Percentiles rank a stretch among this genome's conserved stretches.
Evolutionary conservation across 805 yeast genomes (phyloP).

Genomic region (Naumovozyma castellii): DNA sequence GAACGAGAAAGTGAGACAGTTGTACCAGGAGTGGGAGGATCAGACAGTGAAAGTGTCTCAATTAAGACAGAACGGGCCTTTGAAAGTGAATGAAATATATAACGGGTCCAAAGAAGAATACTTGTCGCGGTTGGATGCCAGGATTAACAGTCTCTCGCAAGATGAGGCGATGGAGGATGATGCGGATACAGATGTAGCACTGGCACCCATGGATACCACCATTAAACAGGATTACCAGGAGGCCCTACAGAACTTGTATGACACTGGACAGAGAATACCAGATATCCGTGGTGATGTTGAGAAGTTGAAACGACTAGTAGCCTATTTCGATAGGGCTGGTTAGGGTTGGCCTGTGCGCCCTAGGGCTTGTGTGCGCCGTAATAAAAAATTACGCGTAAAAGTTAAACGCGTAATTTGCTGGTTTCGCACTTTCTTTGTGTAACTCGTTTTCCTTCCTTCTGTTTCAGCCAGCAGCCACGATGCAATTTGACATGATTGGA

Average conservation of each 20-base stretch:
- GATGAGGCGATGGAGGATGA: not conserved
- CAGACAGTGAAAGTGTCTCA: conserved; percentile 49
- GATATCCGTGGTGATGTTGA: conserved; percentile 19
- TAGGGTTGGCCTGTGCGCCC: too few species aligned
- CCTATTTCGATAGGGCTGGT: conserved; percentile 7
- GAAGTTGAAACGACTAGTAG: conserved; percentile 24
- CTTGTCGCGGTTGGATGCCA: conserved; percentile 20
- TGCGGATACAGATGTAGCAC: not conserved
- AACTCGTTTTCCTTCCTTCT: not conserved
- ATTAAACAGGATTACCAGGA: conserved; percentile 5
- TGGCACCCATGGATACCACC: not conserved
- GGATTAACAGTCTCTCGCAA: conserved; percentile 6
- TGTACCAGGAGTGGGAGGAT: conserved; percentile 52
- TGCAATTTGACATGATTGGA: not conserved
- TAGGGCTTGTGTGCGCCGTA: too few species aligned
- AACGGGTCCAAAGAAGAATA: conserved; percentile 20
- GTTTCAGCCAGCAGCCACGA: not conserved
- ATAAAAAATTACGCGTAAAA: too few species aligned
- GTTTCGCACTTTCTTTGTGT: not conserved
- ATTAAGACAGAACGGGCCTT: conserved; percentile 46
- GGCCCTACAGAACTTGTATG: conserved; percentile 8
- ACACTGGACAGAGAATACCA: conserved; percentile 17
- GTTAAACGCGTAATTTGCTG: not conserved
- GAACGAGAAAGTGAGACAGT: conserved; percentile 47
- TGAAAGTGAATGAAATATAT: conserved; percentile 32